A percentile compares a stretch with the other conserved stretches of the same genome.
Conservation (phyloP, 176 grass and related monocot genomes). For the Carex kokanica region DNA sequence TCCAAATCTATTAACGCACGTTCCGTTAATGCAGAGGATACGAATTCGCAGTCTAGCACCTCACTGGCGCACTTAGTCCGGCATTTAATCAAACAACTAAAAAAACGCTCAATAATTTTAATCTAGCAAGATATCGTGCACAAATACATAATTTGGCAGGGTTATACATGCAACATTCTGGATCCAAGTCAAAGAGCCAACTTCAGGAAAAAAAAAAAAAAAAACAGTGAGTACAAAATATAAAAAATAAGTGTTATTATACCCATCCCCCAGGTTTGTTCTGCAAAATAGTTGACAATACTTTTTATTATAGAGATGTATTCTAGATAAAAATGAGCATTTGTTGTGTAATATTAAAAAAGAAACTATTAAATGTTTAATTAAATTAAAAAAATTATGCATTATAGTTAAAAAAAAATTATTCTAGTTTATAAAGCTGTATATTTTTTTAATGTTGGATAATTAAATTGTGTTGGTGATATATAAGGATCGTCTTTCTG, state of each 20-base stretch:
- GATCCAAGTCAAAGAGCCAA: constrained; percentile 3
- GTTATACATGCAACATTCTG: not conserved
- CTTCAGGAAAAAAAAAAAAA: not conserved
- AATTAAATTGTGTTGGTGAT: not conserved
- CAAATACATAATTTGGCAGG: not conserved
- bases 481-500: not conserved
- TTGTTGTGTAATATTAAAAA: no score
- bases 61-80: not conserved
- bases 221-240: not conserved
- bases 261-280: not conserved
- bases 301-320: no score
- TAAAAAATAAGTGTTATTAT: not conserved
- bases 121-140: not conserved
- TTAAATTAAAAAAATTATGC: no score
- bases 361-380: no score
- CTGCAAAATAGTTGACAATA: no score
- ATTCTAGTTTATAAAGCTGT: no score
- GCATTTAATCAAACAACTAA: not conserved
- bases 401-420: no score
- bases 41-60: no score
- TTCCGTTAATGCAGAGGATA: no score
- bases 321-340: no score
- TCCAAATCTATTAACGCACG: no score
- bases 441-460: not conserved
- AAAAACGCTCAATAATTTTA: not conserved